Evolutionary conservation across 495 filamentous ascomycete species (phyloP).

Genomic region (Penicillium cinerascens): DNA sequence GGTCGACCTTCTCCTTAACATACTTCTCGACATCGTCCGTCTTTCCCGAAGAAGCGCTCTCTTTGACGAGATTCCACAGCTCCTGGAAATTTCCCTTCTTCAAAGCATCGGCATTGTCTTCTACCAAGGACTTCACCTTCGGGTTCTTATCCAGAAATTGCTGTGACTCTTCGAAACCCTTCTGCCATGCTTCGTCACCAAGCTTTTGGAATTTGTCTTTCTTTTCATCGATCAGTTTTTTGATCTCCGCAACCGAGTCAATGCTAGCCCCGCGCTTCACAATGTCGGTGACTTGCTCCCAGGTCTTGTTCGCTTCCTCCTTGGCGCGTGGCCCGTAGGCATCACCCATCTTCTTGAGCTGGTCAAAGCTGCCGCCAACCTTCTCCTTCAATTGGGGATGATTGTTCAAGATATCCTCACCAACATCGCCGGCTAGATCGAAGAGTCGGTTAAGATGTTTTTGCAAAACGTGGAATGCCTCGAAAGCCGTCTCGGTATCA

Average conservation of each 20-base stretch:
- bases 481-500: conserved; percentile 46
- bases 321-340: conserved; percentile 64
- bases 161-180: conserved; percentile 58
- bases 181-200: conserved; percentile 61
- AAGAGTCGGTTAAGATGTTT: conserved; percentile 49
- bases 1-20: conserved; percentile 49
- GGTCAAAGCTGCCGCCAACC: conserved; percentile 57
- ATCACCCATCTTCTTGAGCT: conserved; percentile 61
- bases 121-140: conserved; percentile 59
- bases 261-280: conserved; percentile 49
- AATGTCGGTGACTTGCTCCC: conserved; percentile 55
- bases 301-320: conserved; percentile 65
- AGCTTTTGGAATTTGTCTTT: conserved; percentile 55
- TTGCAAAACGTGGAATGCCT: conserved; percentile 51
- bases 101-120: conserved; percentile 55
- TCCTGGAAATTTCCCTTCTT: conserved; percentile 57
- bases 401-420: conserved; percentile 57
- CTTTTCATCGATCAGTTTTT: conserved; percentile 62
- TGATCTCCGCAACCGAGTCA: conserved; percentile 49
- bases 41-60: conserved; percentile 52
- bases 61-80: conserved; percentile 51
- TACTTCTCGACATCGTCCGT: conserved; percentile 55
- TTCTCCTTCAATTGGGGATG: conserved; percentile 65
- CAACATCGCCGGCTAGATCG: conserved; percentile 52
- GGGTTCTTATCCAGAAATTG: conserved; percentile 65